Evolutionary conservation across 345 rosid species (phyloP).

Genomic region (Brassica napus): DNA sequence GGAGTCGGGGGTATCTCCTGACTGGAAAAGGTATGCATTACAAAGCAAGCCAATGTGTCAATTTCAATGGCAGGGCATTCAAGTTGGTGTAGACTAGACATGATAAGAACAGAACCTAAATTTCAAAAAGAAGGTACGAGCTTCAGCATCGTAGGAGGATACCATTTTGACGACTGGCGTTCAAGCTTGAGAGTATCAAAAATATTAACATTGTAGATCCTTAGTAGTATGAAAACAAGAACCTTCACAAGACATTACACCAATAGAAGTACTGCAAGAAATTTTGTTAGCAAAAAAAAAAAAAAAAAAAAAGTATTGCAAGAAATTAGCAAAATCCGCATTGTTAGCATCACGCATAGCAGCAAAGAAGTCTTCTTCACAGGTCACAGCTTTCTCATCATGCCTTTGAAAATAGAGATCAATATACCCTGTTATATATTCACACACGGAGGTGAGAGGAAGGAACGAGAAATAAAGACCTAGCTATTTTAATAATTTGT

Average conservation of each 20-base stretch:
- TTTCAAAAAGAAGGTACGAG: conserved; percentile 76
- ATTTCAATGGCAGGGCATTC: neutral
- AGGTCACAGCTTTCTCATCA: conserved; percentile 97
- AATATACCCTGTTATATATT: conserved; percentile 68
- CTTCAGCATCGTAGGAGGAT: conserved; percentile 72
- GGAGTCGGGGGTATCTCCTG: conserved; percentile 90
- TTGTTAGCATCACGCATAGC: conserved; percentile 97
- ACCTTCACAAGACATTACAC: conserved; percentile 4
- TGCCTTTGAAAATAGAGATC: conserved; percentile 94
- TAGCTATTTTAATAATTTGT: neutral
- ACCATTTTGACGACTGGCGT: conserved; percentile 80
- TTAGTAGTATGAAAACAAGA: conserved; percentile 14
- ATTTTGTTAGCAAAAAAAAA: too few relatives aligned
- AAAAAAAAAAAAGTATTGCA: too few relatives aligned
- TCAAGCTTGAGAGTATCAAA: conserved; percentile 99
- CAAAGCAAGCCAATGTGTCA: conserved; percentile 15
- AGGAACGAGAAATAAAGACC: neutral
- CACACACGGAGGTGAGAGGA: conserved; percentile 11
- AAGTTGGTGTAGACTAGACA: neutral
- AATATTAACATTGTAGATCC: conserved; percentile 9
- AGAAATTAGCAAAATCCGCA: conserved; percentile 88
- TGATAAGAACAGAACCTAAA: conserved; percentile 58
- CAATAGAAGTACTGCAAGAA: conserved; percentile 46
- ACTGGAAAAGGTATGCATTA: conserved; percentile 44
- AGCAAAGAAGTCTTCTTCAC: conserved; percentile 85